Evolutionary conservation across 768 basidiomycete species (phyloP), one percentile per base, ranked within the genome.

Genomic region (Hypholoma fasciculare): DNA sequence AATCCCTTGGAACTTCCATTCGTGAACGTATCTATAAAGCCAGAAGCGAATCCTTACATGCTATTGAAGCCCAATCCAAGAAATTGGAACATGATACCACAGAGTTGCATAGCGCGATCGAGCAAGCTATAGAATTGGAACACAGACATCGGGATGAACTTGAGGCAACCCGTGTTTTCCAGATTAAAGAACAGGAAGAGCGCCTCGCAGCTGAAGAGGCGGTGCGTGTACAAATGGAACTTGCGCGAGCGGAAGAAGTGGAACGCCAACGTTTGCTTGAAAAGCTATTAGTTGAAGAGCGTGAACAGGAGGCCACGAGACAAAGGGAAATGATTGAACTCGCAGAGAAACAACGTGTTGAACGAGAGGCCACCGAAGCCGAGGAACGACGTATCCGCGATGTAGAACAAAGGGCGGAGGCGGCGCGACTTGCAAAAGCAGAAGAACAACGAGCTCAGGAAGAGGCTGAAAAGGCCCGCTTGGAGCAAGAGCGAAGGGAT

Each of bases 41-140:
- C 12, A 80, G 89, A 44, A 71, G 72, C 43, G 74, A 78, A 55
- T 75, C 76, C 7, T 74, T 83, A 14, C 79, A 86, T 62, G 81
- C 85, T 59, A 72, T 78, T 0, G 83, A 86, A 60, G 59, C 76
- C 16, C 77, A 74, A 42, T 71, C 84, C 49, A 76, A 70, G 38
- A 68, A 72, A 0, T 89, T 84, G 82, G 68, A 75, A 40, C 78
- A 83, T 56, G 75, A 75, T 57, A 59, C 76, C 23, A 72, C 74
- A 17, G 58, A 73, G 38, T 75, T 85, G 37, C 72, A 74, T 50
- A 67, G 72, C 38, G 68, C 75, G 49, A 65, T 85, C 46, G 57
- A 70, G 23, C 76, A 79, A 30, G 76, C 79, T 2, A 72, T 76
- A 53, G 72, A 69, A n/a, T 66, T 67, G 2, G 85, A 84, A 54